phyloP scores from a whole-genome alignment of 2,329 filamentous ascomycete species.

The Allantophomopsis cytisporea region DNA sequence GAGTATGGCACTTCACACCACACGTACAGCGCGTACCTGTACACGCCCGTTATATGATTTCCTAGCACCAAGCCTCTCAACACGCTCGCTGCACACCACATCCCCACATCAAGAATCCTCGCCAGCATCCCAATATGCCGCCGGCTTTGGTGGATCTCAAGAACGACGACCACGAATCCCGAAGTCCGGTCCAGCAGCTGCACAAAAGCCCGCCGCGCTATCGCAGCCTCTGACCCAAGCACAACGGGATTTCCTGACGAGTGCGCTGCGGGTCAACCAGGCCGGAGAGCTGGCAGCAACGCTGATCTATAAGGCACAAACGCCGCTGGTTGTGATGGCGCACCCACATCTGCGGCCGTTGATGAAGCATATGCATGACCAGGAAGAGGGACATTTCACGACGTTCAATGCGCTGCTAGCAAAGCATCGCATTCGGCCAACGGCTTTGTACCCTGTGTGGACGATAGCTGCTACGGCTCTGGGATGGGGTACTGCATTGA shows the following conservation, averaged over 20 bases:
- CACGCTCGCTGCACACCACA: slow-evolving; percentile 6
- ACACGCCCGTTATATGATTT: slow-evolving; percentile 21
- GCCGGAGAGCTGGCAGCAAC: slow-evolving; percentile 94
- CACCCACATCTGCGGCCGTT: slow-evolving; percentile 81
- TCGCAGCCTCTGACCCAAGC: slow-evolving; percentile 44
- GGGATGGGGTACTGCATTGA: slow-evolving; percentile 77
- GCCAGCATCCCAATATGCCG: slow-evolving; percentile 1
- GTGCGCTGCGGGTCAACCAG: slow-evolving; percentile 88
- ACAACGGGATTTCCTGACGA: slow-evolving; percentile 63
- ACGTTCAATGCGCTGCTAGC: slow-evolving; percentile 78
- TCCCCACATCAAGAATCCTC: slow-evolving; percentile 2
- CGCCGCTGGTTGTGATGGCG: slow-evolving; percentile 61
- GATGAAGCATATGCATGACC: slow-evolving; percentile 97
- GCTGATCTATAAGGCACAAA: slow-evolving; percentile 86
- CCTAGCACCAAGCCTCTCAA: slow-evolving; percentile 21
- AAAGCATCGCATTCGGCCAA: slow-evolving; percentile 81
- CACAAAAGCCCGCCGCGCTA: slow-evolving; percentile 5
- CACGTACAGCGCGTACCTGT: no score
- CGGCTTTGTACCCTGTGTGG: slow-evolving; percentile 88
- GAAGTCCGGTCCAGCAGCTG: slow-evolving; percentile 18
- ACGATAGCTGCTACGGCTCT: slow-evolving; percentile 63
- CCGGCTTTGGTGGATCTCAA: not conserved
- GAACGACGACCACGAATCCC: slow-evolving; percentile 9
- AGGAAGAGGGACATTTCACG: slow-evolving; percentile 76
- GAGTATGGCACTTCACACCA: no score